Conservation (phyloP, 176 grass and related monocot species). For the Avena eriantha region DNA sequence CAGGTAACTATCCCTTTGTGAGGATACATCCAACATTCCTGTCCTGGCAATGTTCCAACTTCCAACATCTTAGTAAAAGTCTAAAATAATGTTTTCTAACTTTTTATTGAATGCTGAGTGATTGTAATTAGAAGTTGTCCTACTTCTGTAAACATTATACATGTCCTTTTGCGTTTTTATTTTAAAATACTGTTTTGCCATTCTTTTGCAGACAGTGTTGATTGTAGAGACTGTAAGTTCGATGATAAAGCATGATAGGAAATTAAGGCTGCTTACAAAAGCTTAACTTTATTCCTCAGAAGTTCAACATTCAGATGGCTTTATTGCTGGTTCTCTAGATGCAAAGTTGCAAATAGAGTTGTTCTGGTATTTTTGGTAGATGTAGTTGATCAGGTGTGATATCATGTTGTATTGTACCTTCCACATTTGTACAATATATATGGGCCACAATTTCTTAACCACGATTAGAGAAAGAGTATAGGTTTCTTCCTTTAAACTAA, state of each 20-base stretch:
- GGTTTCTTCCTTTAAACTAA: constrained; percentile 12
- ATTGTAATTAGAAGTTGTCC: neutral
- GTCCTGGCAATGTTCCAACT: neutral
- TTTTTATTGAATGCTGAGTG: neutral
- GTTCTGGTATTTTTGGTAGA: constrained; percentile 31
- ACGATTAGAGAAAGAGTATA: constrained; percentile 15
- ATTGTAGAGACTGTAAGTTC: constrained; percentile 38
- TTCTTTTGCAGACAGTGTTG: constrained; percentile 69
- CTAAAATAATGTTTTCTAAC: neutral
- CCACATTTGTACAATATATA: constrained; percentile 26
- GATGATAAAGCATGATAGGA: constrained; percentile 53
- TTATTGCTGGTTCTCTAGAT: neutral
- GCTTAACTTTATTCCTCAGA: constrained; percentile 35
- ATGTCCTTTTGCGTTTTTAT: neutral
- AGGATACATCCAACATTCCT: neutral
- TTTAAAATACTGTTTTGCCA: constrained; percentile 36
- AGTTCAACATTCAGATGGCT: constrained; percentile 1
- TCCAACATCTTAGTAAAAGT: neutral
- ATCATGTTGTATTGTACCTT: constrained; percentile 38
- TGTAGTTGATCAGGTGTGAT: constrained; percentile 2
- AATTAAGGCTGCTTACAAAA: constrained; percentile 58
- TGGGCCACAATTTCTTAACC: constrained; percentile 21
- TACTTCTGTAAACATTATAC: neutral
- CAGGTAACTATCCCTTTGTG: constrained; percentile 62
- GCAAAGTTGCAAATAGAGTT: neutral